Conservation (phyloP, 208 protist species). For the Leishmania gerbilli region DNA sequence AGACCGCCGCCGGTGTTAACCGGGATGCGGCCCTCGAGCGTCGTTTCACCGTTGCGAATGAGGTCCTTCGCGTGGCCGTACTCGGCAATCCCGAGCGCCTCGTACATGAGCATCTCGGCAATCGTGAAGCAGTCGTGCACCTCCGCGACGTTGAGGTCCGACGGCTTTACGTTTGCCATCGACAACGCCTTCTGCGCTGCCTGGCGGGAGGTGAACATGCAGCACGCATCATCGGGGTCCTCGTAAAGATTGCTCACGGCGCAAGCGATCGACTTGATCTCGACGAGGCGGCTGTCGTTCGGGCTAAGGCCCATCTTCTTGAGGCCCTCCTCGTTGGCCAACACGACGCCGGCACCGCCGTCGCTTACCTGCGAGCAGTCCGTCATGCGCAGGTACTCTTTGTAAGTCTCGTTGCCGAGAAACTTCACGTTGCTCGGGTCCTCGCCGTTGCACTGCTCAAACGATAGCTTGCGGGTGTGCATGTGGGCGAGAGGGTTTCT, state of each 20-base stretch:
- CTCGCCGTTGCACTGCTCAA: constrained; percentile 65
- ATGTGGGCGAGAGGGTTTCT: constrained; percentile 92
- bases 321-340: constrained; percentile 84
- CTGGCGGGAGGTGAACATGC: constrained; percentile 70
- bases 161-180: constrained; percentile 57
- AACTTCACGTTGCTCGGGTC: constrained; percentile 78
- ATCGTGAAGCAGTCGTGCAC: constrained; percentile 95
- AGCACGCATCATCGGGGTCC: constrained; percentile 64
- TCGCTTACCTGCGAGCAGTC: constrained; percentile 94
- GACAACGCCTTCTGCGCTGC: constrained; percentile 80
- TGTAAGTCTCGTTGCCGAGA: constrained; percentile 85
- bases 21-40: constrained; percentile 77
- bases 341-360: constrained; percentile 79
- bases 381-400: constrained; percentile 74
- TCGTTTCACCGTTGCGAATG: constrained; percentile 75
- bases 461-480: constrained; percentile 67
- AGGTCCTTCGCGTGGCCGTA: constrained; percentile 83
- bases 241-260: constrained; percentile 81
- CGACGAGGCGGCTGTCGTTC: constrained; percentile 67
- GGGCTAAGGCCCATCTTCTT: constrained; percentile 70
- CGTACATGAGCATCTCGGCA: constrained; percentile 93
- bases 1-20: constrained; percentile 94
- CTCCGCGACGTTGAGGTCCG: constrained; percentile 79
- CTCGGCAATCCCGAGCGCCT: constrained; percentile 90
- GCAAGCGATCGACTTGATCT: constrained; percentile 68